Evolutionary conservation across 2,329 filamentous ascomycete species (phyloP).

Genomic region (Rutstroemia sp.): DNA sequence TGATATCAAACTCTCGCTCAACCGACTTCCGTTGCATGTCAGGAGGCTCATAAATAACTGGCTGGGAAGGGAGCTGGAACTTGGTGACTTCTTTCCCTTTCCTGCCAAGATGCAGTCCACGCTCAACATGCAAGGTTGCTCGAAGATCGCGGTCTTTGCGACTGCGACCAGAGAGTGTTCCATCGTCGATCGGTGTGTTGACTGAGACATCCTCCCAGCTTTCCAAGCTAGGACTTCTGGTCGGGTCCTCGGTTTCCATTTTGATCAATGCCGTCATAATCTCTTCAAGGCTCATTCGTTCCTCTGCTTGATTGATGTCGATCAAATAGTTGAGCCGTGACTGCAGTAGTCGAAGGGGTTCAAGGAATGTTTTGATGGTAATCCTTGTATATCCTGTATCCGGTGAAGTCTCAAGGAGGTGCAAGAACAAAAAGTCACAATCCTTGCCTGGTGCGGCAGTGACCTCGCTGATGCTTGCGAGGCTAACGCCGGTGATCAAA

Average conservation of each 20-base stretch:
- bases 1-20: slow-evolving; percentile 81
- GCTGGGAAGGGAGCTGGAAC: slow-evolving; percentile 72
- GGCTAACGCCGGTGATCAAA: slow-evolving; percentile 67
- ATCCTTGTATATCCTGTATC: slow-evolving; percentile 41
- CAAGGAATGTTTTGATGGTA: slow-evolving; percentile 87
- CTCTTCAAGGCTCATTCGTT: slow-evolving; percentile 60
- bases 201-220: slow-evolving; percentile 83
- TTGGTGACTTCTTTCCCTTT: slow-evolving; percentile 39
- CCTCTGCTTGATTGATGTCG: slow-evolving; percentile 67
- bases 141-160: slow-evolving; percentile 43
- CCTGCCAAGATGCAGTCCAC: slow-evolving; percentile 43
- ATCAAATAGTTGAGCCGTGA: slow-evolving; percentile 79
- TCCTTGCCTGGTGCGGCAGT: slow-evolving; percentile 84
- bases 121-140: slow-evolving; percentile 53
- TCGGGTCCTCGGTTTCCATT: slow-evolving; percentile 57
- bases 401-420: slow-evolving; percentile 39
- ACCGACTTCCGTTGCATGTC: slow-evolving; percentile 70
- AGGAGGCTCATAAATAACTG: slow-evolving; percentile 76
- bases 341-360: slow-evolving; percentile 76
- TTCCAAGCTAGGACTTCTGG: slow-evolving; percentile 66
- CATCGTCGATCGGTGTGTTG: slow-evolving; percentile 52
- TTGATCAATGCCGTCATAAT: slow-evolving; percentile 66
- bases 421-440: slow-evolving; percentile 87
- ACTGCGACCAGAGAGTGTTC: slow-evolving; percentile 35
- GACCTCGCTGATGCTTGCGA: slow-evolving; percentile 75